Conservation (phyloP, 495 filamentous ascomycete genomes). For the Neurospora sublineolata region DNA sequence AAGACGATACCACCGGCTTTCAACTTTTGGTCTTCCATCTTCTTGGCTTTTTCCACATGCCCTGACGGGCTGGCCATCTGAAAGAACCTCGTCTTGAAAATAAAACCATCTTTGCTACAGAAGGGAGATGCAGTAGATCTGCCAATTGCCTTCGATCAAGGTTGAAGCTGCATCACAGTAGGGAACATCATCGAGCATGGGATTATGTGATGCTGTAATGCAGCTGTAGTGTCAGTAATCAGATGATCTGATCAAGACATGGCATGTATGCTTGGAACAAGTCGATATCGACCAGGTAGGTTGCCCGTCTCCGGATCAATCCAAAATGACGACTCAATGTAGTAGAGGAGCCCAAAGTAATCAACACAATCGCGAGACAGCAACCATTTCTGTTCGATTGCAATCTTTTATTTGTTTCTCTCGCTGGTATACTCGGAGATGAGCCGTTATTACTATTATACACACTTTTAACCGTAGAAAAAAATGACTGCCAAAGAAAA, state of each 20-base stretch:
- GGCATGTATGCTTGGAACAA: not conserved
- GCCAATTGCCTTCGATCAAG: not conserved
- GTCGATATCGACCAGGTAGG: not conserved
- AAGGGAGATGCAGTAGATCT: not conserved
- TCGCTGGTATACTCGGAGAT: not conserved
- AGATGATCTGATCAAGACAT: not conserved
- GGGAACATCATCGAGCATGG: not conserved
- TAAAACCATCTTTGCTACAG: not conserved
- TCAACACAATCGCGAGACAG: not conserved
- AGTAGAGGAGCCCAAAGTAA: not conserved
- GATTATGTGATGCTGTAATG: not conserved
- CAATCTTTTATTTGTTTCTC: not conserved
- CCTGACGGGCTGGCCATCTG: too few species aligned
- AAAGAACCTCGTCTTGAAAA: not conserved
- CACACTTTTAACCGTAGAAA: not conserved
- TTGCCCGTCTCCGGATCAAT: not conserved
- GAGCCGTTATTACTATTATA: not conserved
- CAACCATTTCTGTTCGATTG: not conserved
- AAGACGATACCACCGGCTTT: too few species aligned
- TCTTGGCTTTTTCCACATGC: too few species aligned
- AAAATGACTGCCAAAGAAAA: not conserved
- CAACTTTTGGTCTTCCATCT: too few species aligned
- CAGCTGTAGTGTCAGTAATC: not conserved
- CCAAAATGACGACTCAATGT: not conserved
- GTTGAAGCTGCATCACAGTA: not conserved